Evolutionary conservation across 371 early-diverging fungal species (phyloP), one percentile per base, ranked within the genome.

Genomic region (Chytridium lagenaria): DNA sequence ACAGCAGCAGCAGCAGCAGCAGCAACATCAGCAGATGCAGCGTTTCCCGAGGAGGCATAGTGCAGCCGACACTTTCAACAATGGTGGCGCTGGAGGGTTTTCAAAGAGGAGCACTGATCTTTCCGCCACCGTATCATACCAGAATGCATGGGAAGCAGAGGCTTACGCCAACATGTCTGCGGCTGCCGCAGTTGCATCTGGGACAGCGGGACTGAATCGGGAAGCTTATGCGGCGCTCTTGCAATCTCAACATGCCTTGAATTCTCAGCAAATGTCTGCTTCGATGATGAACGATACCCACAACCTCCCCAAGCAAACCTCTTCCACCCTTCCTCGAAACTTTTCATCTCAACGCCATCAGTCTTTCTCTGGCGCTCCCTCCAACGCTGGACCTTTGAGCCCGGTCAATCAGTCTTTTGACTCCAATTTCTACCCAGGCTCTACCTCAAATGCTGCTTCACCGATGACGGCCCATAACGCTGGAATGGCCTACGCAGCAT

Each of bases 1-100:
- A 61, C 61, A 61, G 37, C 61, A 61, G 37, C 61, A 61, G 61
- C 61, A 61, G 23, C 61, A 61, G 23, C 61, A 33, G 12, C 36
- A 61, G 12, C 61, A 61, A 23, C 55, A 52, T 15, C 55, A 52
- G 15, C 61, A 31, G 10, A 28, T 5, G 3, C 34, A 34, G 26
- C 34, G 61, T 34, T 61, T 61, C 23, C 57, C 57, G 15, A 19
- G 57, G 26, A 7, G 57, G 7, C 57, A 55, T 23, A 55, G 57
- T 30, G 26, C 57, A 10, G 57, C 57, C 57, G 57, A 55, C 7
- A 55, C 57, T 5, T 55, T 55, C 23, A 12, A 7, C 7, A 19
- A 19, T 19, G 19, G 12, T 44, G 19, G 19, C 19, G 44, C 44
- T 44, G 44, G 44, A 44, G 44, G 44, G 12, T 44, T 12, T 19